phyloP scores from a whole-genome alignment of 768 basidiomycete species.

The Macrolepiota albuminosa region DNA sequence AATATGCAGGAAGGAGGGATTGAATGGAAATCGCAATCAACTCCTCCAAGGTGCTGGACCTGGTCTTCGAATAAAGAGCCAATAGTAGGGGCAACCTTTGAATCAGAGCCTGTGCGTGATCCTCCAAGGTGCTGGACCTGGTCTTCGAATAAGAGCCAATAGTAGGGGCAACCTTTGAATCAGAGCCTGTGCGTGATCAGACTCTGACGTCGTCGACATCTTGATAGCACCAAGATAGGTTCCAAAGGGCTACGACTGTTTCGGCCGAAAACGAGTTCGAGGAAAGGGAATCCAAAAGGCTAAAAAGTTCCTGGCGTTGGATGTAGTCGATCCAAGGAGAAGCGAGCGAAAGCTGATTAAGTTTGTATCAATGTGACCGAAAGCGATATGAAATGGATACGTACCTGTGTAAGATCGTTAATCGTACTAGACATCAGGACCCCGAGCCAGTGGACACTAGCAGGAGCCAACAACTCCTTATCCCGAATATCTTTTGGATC shows the following conservation, averaged over 20 bases:
- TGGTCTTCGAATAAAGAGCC: constrained; percentile 23
- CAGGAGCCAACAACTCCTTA: constrained; percentile 31
- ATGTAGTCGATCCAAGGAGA: constrained; percentile 58
- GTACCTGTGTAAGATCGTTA: constrained; percentile 2
- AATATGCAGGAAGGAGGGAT: constrained; percentile 33
- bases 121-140: constrained; percentile 34
- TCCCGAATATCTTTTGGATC: constrained; percentile 32
- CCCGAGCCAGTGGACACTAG: constrained; percentile 40
- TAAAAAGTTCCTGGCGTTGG: constrained; percentile 32
- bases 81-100: constrained; percentile 34
- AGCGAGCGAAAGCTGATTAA: constrained; percentile 20
- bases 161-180: constrained; percentile 32
- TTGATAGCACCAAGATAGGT: constrained; percentile 32
- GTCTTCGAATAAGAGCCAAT: constrained; percentile 27
- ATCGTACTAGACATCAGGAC: constrained; percentile 1
- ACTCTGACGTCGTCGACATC: constrained; percentile 14
- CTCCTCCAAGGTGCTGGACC: constrained; percentile 37
- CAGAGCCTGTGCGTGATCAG: constrained; percentile 20
- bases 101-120: constrained; percentile 21
- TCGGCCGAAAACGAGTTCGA: constrained; percentile 32
- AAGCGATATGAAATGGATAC: background rate
- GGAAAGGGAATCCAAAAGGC: constrained; percentile 39
- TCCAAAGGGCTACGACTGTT: constrained; percentile 19
- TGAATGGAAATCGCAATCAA: constrained; percentile 40
- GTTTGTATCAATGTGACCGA: background rate